Conservation (phyloP, 805 yeast species). For the Saccharomycopsis sp. region DNA sequence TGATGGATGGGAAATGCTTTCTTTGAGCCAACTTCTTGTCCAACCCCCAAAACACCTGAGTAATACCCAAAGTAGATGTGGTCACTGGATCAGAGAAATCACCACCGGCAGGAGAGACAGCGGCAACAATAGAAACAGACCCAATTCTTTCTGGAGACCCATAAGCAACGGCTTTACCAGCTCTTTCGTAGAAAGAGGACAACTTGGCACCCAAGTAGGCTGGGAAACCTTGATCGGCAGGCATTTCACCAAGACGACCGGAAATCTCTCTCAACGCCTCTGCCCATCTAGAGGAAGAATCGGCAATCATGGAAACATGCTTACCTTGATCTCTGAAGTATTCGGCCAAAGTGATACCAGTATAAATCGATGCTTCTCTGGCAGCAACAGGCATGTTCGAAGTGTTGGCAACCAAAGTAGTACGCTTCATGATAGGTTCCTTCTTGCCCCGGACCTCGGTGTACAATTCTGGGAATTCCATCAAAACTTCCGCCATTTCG, state of each 20-base stretch:
- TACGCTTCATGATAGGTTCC: constrained; percentile 99
- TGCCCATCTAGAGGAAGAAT: constrained; percentile 99
- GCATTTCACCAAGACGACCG: constrained; percentile 99
- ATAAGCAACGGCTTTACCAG: constrained; percentile 90
- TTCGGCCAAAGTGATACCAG: constrained; percentile 98
- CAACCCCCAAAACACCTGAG: constrained; percentile 99
- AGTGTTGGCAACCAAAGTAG: constrained; percentile 96
- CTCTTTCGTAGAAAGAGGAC: constrained; percentile 99
- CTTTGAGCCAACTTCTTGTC: constrained; percentile 99
- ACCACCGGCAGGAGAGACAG: constrained; percentile 99
- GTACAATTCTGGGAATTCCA: constrained; percentile 98
- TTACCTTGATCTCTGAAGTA: constrained; percentile 99
- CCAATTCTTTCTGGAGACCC: constrained; percentile 97
- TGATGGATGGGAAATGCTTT: constrained; percentile 98
- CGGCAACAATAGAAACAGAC: constrained; percentile 98
- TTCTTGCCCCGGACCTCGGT: constrained; percentile 87
- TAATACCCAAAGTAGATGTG: constrained; percentile 95
- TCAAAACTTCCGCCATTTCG: constrained; percentile 98
- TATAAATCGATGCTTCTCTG: constrained; percentile 98
- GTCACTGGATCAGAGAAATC: constrained; percentile 99
- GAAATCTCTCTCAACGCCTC: constrained; percentile 99
- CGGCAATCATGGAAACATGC: constrained; percentile 98
- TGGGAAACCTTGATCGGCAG: constrained; percentile 99
- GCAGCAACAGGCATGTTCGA: constrained; percentile 99
- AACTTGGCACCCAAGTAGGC: constrained; percentile 98